Base-by-base conservation (phyloP, 2,329 filamentous ascomycete species). In the Aspergillus pseudoglaucus region DNA sequence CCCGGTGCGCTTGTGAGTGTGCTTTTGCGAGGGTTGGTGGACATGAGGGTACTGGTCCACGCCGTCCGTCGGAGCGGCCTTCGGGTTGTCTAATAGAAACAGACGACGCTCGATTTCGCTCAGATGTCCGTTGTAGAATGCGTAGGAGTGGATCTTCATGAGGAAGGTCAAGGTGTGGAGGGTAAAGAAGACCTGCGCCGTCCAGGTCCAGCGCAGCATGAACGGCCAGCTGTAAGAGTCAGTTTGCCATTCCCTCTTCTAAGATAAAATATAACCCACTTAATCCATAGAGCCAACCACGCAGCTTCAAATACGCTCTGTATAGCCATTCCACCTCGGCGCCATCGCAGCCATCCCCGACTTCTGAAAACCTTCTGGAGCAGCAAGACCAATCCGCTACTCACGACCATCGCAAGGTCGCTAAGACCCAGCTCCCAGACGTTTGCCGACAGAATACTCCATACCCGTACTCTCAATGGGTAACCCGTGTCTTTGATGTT, bases 81-180 rank as follows among this genome's bases (percentile, higher is more conserved):
- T 82, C n/a, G 80, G 78, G 2, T 90, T 89, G 67, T 98, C 93
- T 30, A 98, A 83, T 37, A 82, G 82, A 47, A 80, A 81, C 10
- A 98, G 77, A 9, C 89, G 84, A 63, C 85, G 84, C 66, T 94
- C 82, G 0, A 89, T 94, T 66, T 93, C 88, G 57, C 86, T 88
- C 14, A 98, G 76, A 67, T 98, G 93, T 9, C 93, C 93, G 60
- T 96, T 97, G 74, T 98, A 98, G 68, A 97, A 98, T 20, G 89
- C 87, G 63, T 95, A 98, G 5, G 90, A 96, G 68, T 98, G 93
- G 83, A 97, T 93, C 76, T 98, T 98, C 93, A 98, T 98, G 44
- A 96, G 82, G 17, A 98, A 77, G 6, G 88, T 85, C 70, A 98
- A 82, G 39, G 90, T 85, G 69, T 98, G 93, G 30, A 98, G 76